Conservation (phyloP, 2,329 filamentous ascomycete genomes). For the Trichocomaceae sp. region DNA sequence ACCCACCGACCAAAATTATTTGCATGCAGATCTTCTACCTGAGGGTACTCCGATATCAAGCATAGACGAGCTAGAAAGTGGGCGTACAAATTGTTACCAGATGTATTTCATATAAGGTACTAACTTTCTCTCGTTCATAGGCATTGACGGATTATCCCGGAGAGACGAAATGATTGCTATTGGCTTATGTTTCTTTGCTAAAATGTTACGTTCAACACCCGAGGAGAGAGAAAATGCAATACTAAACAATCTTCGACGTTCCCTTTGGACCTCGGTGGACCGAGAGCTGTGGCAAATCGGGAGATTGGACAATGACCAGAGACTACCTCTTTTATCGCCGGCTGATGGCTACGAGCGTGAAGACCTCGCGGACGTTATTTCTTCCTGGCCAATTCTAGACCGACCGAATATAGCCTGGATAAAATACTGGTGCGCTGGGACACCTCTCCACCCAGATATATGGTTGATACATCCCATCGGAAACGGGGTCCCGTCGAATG, state of each 20-base stretch:
- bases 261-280: background rate
- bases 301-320: background rate
- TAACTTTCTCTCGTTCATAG: background rate
- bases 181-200: background rate
- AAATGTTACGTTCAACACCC: background rate
- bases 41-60: background rate
- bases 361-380: constrained; percentile 1
- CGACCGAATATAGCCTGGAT: constrained; percentile 19
- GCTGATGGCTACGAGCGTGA: background rate
- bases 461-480: background rate
- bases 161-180: background rate
- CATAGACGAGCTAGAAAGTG: background rate
- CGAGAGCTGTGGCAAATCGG: background rate
- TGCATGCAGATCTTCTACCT: background rate
- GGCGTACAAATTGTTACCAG: background rate
- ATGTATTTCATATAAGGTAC: background rate
- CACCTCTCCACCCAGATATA: constrained; percentile 14
- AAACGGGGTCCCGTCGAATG: background rate
- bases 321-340: background rate
- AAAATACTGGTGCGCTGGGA: constrained; percentile 19
- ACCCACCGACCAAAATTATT: background rate
- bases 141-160: background rate
- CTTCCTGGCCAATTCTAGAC: background rate
- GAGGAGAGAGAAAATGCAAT: background rate
- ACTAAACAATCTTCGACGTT: background rate